A percentile compares a stretch with the other conserved stretches of the same genome.
Evolutionary conservation across 306 rosid species (phyloP).

Genomic region (Rubus idaeus): DNA sequence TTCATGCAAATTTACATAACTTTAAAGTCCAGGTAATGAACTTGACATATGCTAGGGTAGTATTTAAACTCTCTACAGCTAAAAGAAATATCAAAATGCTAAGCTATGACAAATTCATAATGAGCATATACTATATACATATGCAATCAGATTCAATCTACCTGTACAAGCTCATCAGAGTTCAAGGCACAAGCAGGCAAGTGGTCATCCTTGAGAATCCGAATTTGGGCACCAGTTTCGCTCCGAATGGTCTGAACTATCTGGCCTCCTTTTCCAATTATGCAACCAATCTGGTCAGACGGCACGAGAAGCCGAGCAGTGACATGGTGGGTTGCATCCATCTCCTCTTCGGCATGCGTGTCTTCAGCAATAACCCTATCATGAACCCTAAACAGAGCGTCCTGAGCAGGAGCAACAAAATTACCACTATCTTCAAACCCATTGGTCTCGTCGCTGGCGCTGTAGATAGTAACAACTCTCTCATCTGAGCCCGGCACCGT

Average conservation of each 20-base stretch:
- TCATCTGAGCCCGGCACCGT: conserved; percentile 83
- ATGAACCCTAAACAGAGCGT: conserved; percentile 81
- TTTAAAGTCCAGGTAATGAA: not conserved
- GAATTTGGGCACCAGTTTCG: conserved; percentile 92
- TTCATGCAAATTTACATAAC: not conserved
- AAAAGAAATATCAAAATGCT: too few species aligned
- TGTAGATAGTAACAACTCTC: conserved; percentile 78
- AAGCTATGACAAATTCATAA: too few species aligned
- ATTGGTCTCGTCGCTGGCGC: conserved; percentile 76
- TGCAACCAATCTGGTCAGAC: conserved; percentile 94
- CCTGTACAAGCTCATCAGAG: conserved; percentile 97
- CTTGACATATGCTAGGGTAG: not conserved
- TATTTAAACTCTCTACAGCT: not conserved
- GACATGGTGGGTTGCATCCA: conserved; percentile 64
- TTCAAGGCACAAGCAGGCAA: conserved; percentile 76
- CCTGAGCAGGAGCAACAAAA: conserved; percentile 75
- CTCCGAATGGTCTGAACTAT: conserved; percentile 78
- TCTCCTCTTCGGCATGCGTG: conserved; percentile 65
- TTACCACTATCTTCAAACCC: conserved; percentile 54
- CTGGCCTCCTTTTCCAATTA: conserved; percentile 95
- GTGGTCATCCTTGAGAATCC: conserved; percentile 91
- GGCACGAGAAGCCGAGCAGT: conserved; percentile 84
- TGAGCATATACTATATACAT: not conserved
- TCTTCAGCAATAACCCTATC: conserved; percentile 93
- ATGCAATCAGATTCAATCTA: not conserved